Evolutionary conservation across 805 yeast genomes (phyloP).

Genomic region (Maudiozyma serrabonitensis): DNA sequence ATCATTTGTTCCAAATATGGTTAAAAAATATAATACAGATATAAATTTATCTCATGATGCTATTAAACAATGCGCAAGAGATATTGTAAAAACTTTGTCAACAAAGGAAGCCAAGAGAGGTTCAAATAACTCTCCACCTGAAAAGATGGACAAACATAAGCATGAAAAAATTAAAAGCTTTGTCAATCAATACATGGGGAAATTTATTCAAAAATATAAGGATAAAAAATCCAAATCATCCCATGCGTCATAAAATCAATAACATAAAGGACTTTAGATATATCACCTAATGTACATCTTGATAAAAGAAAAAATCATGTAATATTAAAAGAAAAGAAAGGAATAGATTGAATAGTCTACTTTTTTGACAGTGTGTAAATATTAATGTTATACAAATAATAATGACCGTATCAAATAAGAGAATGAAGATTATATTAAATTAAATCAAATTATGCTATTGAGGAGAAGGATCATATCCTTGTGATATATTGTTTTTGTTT

Average conservation of each 20-base stretch:
- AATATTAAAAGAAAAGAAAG: too few relatives aligned
- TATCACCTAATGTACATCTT: too few relatives aligned
- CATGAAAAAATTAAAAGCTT: slow-evolving; percentile 60
- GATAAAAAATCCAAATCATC: slow-evolving; percentile 19
- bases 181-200: slow-evolving; percentile 55
- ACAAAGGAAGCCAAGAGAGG: slow-evolving; percentile 50
- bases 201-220: slow-evolving; percentile 40
- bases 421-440: too few relatives aligned
- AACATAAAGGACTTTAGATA: too few relatives aligned
- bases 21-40: slow-evolving; percentile 54
- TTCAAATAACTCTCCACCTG: slow-evolving; percentile 35
- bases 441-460: too few relatives aligned
- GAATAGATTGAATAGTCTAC: too few relatives aligned
- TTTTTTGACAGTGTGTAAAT: too few relatives aligned
- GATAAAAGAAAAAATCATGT: too few relatives aligned
- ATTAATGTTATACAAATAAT: too few relatives aligned
- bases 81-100: slow-evolving; percentile 57
- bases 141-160: slow-evolving; percentile 53
- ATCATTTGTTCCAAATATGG: slow-evolving; percentile 63
- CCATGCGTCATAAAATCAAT: neutral
- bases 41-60: slow-evolving; percentile 52
- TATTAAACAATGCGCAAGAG: slow-evolving; percentile 69
- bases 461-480: too few relatives aligned
- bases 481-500: too few relatives aligned
- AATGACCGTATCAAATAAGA: too few relatives aligned